Evolutionary conservation across 2,329 filamentous ascomycete genomes (phyloP), one percentile per base, ranked within the genome.

Genomic region (Penicillium vulpinum): DNA sequence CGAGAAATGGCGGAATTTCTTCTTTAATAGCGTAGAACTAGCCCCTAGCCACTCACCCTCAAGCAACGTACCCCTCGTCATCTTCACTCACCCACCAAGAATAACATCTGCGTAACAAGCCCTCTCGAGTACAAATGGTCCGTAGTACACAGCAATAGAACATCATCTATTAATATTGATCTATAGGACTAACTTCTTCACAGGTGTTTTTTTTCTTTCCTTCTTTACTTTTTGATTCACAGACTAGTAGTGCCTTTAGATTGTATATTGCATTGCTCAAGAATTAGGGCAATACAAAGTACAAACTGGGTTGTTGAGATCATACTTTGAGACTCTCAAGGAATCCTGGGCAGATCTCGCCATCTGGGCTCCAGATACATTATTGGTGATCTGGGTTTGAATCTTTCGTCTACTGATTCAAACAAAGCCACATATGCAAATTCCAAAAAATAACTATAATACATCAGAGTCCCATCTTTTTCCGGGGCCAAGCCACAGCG

Each of bases 401-500:
- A 22, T 5, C 7, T n/a, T 21, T 16, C 8, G n/a, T n/a, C n/a
- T n/a, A n/a, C n/a, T n/a, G n/a, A n/a, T n/a, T n/a, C n/a, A n/a
- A n/a, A n/a, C n/a, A n/a, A n/a, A n/a, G n/a, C n/a, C n/a, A n/a
- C n/a, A n/a, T n/a, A n/a, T n/a, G n/a, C n/a, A n/a, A n/a, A n/a
- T n/a, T n/a, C n/a, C n/a, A n/a, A n/a, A n/a, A n/a, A n/a, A n/a
- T n/a, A n/a, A n/a, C n/a, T n/a, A n/a, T n/a, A n/a, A n/a, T n/a
- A n/a, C n/a, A 36, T 70, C 62, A 70, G 24, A 71, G 56, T 1
- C 63, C 64, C 52, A 73, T 60, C 45, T 67, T 71, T 11, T 59
- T 61, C 48, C 62, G 68, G 11, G 70, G 68, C 71, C 71, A 73
- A n/a, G 64, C 39, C 36, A 70, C 46, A 18, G 67, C 66, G 21